These are phyloP conservation scores for Antitrichia curtipendula DNA, from an alignment of 225 moss, liverwort and hornwort genomes.

Conservation along the genomic window DNA sequence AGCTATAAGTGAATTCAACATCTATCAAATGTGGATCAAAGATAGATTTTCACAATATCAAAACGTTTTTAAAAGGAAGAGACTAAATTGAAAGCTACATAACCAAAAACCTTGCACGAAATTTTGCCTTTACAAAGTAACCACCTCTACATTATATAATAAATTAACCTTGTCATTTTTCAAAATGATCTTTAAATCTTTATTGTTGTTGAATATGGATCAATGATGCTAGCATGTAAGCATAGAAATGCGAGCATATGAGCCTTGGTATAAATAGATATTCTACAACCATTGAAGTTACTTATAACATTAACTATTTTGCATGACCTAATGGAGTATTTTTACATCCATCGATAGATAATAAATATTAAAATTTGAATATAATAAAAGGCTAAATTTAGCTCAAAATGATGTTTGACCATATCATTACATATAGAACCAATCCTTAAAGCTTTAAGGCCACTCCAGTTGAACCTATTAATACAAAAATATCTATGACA, in stretches of 20 bases:
- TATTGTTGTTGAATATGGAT: not conserved
- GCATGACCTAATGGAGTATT: not conserved
- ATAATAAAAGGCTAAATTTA: not conserved
- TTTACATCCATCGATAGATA: not conserved
- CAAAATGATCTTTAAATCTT: not conserved
- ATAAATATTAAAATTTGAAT: not conserved
- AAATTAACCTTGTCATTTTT: not conserved
- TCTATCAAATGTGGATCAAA: not conserved
- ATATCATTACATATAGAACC: not conserved
- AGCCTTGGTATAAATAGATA: too few species aligned
- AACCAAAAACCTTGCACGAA: too few species aligned
- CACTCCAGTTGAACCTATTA: not conserved
- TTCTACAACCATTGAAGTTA: too few species aligned
- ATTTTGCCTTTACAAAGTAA: accelerated
- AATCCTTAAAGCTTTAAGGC: not conserved
- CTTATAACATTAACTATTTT: not conserved
- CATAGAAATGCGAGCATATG: too few species aligned
- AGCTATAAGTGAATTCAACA: too few species aligned
- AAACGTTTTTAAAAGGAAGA: not conserved
- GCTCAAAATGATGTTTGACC: not conserved
- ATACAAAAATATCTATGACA: not conserved
- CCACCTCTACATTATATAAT: not conserved
- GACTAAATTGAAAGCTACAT: not conserved
- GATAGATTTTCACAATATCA: not conserved
- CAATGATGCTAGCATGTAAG: too few species aligned